Conservation (phyloP, 768 basidiomycete species). For the Leucocoprinus sp. region DNA sequence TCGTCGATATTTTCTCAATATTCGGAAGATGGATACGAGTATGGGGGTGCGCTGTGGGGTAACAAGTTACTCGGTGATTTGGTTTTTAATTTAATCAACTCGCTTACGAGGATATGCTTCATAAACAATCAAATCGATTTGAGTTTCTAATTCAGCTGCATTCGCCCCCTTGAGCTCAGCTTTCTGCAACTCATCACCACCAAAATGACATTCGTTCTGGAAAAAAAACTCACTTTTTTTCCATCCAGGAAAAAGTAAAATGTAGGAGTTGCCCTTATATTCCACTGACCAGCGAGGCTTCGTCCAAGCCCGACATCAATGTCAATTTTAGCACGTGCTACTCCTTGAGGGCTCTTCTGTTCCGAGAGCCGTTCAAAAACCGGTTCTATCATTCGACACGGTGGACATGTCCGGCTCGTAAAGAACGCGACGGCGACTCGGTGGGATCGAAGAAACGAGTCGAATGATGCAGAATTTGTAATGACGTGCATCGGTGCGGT, state of each 20-base stretch:
- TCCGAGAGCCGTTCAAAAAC: slow-evolving; percentile 72
- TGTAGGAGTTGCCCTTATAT: slow-evolving; percentile 75
- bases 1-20: slow-evolving; percentile 53
- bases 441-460: slow-evolving; percentile 53
- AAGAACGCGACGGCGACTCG: slow-evolving; percentile 76
- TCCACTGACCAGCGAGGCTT: slow-evolving; percentile 52
- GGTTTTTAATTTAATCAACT: not conserved
- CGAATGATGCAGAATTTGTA: slow-evolving; percentile 70
- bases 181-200: slow-evolving; percentile 29
- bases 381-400: slow-evolving; percentile 80
- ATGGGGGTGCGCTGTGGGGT: slow-evolving; percentile 65
- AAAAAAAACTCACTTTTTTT: slow-evolving; percentile 41
- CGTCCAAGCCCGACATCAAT: slow-evolving; percentile 58
- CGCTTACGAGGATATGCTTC: slow-evolving; percentile 74
- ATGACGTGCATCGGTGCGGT: slow-evolving; percentile 59
- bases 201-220: not conserved
- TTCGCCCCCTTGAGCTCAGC: slow-evolving; percentile 70
- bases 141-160: slow-evolving; percentile 57
- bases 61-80: not conserved
- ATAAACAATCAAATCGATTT: slow-evolving; percentile 67
- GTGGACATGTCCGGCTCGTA: slow-evolving; percentile 66
- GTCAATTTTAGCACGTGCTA: slow-evolving; percentile 83
- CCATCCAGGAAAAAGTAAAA: slow-evolving; percentile 84
- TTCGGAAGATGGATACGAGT: slow-evolving; percentile 48
- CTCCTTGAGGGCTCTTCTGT: slow-evolving; percentile 48